These are phyloP conservation scores for Fusarium sulawesiense DNA, from an alignment of 2,329 filamentous ascomycete species.

Conservation along the genomic window DNA sequence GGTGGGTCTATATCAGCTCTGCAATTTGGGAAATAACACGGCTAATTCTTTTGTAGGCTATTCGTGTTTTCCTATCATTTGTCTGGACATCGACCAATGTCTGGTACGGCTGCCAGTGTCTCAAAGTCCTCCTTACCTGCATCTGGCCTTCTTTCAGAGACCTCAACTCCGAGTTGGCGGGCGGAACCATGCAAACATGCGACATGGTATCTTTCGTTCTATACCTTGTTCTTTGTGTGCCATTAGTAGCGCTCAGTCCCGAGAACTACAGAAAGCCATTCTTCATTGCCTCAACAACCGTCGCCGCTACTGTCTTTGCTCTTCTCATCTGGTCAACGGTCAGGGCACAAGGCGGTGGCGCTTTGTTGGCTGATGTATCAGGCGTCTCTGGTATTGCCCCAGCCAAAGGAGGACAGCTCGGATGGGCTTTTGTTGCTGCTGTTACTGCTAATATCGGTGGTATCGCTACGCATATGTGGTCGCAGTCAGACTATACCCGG, in stretches of 20 bases:
- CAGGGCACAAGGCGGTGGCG: not conserved
- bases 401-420: not conserved
- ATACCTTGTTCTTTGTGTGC: not conserved
- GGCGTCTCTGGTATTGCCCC: not conserved
- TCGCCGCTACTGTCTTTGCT: not conserved
- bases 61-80: conserved; percentile 1
- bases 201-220: not conserved
- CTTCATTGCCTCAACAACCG: not conserved
- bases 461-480: conserved; percentile 47
- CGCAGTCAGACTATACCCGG: conserved; percentile 48
- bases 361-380: not conserved
- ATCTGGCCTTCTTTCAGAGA: conserved; percentile 1
- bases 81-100: conserved; percentile 3
- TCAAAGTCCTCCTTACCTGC: not conserved
- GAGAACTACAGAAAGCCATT: not conserved
- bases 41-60: not conserved
- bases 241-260: not conserved
- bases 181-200: not conserved
- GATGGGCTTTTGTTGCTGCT: conserved; percentile 46
- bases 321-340: not conserved
- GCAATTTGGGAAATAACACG: fast-evolving
- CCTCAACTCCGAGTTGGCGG: not conserved
- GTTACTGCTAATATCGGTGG: conserved; percentile 47
- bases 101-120: not conserved
- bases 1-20: not conserved